These are phyloP conservation scores for Penicillium sp. DNA, from an alignment of 2,329 filamentous ascomycete species.

Conservation along the genomic window DNA sequence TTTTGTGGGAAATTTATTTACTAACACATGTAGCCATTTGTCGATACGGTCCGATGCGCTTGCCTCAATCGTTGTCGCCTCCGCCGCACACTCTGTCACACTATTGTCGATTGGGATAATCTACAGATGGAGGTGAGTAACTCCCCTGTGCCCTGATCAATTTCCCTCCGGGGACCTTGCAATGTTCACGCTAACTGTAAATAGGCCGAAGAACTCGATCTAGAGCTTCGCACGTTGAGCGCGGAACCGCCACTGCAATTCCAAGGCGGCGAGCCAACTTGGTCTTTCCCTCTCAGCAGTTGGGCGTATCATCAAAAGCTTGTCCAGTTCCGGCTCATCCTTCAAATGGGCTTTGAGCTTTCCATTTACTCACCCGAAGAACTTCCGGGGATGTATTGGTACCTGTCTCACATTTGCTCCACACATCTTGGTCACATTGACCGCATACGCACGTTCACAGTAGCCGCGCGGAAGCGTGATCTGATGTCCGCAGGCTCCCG, in stretches of 20 bases:
- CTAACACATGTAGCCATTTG: constrained; percentile 63
- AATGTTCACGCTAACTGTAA: constrained; percentile 8
- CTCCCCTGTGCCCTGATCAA: too few species aligned
- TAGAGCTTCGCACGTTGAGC: constrained; percentile 62
- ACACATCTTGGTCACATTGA: constrained; percentile 70
- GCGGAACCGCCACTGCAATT: constrained; percentile 62
- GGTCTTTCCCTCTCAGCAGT: constrained; percentile 74
- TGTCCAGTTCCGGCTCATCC: constrained; percentile 80
- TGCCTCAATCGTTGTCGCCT: constrained; percentile 91
- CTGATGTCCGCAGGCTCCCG: constrained; percentile 12
- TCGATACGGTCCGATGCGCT: constrained; percentile 80
- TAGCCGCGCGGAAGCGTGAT: constrained; percentile 34
- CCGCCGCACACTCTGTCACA: constrained; percentile 84
- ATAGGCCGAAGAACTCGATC: constrained; percentile 69
- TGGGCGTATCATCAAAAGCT: constrained; percentile 93
- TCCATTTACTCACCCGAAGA: constrained; percentile 87
- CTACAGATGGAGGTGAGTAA: constrained; percentile 70
- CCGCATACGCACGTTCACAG: constrained; percentile 69
- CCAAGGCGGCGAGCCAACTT: constrained; percentile 58
- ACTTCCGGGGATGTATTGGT: constrained; percentile 86
- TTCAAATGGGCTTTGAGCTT: constrained; percentile 92
- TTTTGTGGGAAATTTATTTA: background rate
- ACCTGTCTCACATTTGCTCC: constrained; percentile 73
- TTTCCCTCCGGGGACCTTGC: too few species aligned
- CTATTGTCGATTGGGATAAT: constrained; percentile 78